Evolutionary conservation across 2,329 filamentous ascomycete species (phyloP).

Genomic region (Herpotrichia juniperi): DNA sequence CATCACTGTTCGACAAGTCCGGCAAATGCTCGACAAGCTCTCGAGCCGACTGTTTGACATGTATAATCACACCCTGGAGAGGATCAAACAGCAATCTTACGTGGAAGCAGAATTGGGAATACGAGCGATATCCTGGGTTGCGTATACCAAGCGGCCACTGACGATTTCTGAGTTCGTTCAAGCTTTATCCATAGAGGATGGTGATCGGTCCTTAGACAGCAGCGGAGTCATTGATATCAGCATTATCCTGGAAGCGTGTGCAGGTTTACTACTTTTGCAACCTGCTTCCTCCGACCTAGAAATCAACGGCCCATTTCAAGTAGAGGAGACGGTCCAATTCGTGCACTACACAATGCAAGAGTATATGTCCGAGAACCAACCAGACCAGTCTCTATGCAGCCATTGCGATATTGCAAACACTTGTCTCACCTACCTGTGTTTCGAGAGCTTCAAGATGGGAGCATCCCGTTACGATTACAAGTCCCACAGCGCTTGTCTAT

Average conservation of each 20-base stretch:
- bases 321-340: too few relatives aligned
- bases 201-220: not conserved
- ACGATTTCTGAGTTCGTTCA: constrained; percentile 7
- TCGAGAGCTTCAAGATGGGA: too few relatives aligned
- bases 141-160: constrained; percentile 6
- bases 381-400: not conserved
- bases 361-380: too few relatives aligned
- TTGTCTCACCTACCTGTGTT: too few relatives aligned
- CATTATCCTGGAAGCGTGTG: too few relatives aligned
- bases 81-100: constrained; percentile 5
- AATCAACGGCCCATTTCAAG: too few relatives aligned
- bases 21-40: constrained; percentile 1
- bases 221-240: constrained; percentile 8
- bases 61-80: constrained; percentile 2
- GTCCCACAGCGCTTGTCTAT: not conserved
- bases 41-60: constrained; percentile 4
- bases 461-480: not conserved
- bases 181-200: constrained; percentile 5
- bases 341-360: too few relatives aligned
- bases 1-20: constrained; percentile 4
- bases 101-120: constrained; percentile 8
- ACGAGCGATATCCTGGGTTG: constrained; percentile 10
- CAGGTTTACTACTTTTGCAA: too few relatives aligned
- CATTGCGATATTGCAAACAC: not conserved
- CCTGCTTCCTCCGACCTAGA: too few relatives aligned